A percentile compares a stretch with the other conserved stretches of the same genome.
These are phyloP conservation scores for Acacia pycnantha DNA, from an alignment of 331 rosid genomes.

Conservation along the genomic window DNA sequence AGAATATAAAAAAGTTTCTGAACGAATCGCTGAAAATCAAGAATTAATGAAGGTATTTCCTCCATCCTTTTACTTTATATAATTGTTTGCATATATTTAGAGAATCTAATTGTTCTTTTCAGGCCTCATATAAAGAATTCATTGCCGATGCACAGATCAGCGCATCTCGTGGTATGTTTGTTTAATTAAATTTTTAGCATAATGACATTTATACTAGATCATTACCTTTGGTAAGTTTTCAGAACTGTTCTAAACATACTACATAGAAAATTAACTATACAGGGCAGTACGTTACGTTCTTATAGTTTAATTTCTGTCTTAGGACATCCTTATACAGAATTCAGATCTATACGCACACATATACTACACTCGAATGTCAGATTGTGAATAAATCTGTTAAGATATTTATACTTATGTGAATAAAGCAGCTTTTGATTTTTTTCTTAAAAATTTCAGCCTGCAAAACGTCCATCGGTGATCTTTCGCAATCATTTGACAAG, in stretches of 20 bases:
- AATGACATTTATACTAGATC: not conserved
- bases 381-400: not conserved
- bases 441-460: conserved; percentile 49
- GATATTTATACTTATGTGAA: not conserved
- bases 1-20: conserved; percentile 67
- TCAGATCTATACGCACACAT: not conserved
- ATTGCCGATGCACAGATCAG: conserved; percentile 70
- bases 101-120: conserved; percentile 27
- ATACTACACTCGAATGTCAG: not conserved
- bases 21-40: conserved; percentile 63
- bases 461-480: conserved; percentile 65
- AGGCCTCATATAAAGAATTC: conserved; percentile 83
- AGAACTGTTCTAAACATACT: not conserved
- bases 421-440: not conserved
- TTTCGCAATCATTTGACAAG: conserved; percentile 76
- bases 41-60: conserved; percentile 73
- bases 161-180: conserved; percentile 66
- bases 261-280: not conserved
- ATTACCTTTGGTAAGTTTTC: not conserved
- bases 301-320: not conserved
- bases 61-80: not conserved
- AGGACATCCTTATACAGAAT: not conserved
- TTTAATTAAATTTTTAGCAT: not conserved
- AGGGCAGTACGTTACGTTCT: not conserved
- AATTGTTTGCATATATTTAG: conserved; percentile 4